phyloP scores from a whole-genome alignment of 768 basidiomycete species.

The Xanthoconium purpureum region DNA sequence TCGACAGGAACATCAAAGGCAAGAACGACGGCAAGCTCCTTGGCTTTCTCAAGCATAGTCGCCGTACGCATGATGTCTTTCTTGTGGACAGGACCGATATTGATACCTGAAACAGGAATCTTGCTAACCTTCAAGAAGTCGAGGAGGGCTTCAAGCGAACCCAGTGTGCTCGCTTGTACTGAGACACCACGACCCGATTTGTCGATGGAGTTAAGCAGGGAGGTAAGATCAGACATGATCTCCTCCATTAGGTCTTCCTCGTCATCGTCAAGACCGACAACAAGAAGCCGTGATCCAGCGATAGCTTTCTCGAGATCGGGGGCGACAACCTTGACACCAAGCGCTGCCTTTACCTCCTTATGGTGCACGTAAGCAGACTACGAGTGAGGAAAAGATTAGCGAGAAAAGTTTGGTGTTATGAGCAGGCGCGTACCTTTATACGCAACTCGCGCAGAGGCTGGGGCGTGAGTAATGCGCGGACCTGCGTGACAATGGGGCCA shows the following conservation, averaged over 20 bases:
- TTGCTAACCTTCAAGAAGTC: conserved; percentile 95
- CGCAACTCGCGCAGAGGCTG: conserved; percentile 95
- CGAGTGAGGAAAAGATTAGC: conserved; percentile 2
- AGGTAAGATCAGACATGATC: conserved; percentile 93
- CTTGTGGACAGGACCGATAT: conserved; percentile 96
- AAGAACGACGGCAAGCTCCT: conserved; percentile 91
- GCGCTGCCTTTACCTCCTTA: conserved; percentile 94
- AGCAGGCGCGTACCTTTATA: conserved; percentile 66
- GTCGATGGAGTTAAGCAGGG: conserved; percentile 85
- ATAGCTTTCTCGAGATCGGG: conserved; percentile 98
- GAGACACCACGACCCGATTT: conserved; percentile 96
- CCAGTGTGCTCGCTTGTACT: conserved; percentile 95
- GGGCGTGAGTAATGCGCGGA: conserved; percentile 91
- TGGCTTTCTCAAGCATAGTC: conserved; percentile 94
- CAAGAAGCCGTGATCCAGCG: conserved; percentile 90
- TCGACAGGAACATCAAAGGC: conserved; percentile 96
- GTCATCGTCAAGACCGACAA: conserved; percentile 93
- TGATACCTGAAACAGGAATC: conserved; percentile 96
- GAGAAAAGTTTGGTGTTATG: neutral
- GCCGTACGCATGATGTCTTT: conserved; percentile 90
- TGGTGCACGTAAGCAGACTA: conserved; percentile 96
- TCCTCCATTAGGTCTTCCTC: conserved; percentile 93
- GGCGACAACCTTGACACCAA: conserved; percentile 93
- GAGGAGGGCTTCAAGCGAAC: conserved; percentile 92
- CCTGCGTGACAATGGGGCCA: conserved; percentile 93